Conservation (phyloP, 2,329 filamentous ascomycete genomes). For the Pseudocercospora musae region DNA sequence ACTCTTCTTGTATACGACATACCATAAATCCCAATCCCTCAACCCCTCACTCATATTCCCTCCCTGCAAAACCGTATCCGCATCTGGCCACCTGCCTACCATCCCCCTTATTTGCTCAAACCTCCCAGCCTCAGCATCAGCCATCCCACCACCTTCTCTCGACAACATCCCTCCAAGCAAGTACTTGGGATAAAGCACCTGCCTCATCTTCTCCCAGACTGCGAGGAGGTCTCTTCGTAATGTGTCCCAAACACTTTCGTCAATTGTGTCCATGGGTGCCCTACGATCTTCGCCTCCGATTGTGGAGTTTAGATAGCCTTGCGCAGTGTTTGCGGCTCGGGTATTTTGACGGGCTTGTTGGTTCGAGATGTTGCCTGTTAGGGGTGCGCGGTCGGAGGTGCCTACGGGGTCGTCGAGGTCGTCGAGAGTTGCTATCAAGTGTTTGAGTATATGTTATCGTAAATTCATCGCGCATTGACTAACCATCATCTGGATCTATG, state of each 20-base stretch:
- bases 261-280: slow-evolving; percentile 88
- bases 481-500: slow-evolving; percentile 53
- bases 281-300: slow-evolving; percentile 91
- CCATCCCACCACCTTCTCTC: slow-evolving; percentile 52
- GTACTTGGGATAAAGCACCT: slow-evolving; percentile 95
- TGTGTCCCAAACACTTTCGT: slow-evolving; percentile 97
- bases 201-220: slow-evolving; percentile 97
- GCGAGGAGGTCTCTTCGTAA: slow-evolving; percentile 84
- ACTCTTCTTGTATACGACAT: slow-evolving; percentile 25
- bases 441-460: background rate
- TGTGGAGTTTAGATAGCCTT: slow-evolving; percentile 80
- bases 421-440: slow-evolving; percentile 68
- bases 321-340: slow-evolving; percentile 59
- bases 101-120: slow-evolving; percentile 52
- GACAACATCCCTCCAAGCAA: slow-evolving; percentile 68
- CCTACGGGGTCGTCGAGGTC: slow-evolving; percentile 63
- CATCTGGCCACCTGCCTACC: slow-evolving; percentile 65
- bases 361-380: slow-evolving; percentile 72
- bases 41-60: slow-evolving; percentile 78
- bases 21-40: slow-evolving; percentile 95
- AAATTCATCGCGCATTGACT: too few species aligned
- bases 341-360: slow-evolving; percentile 53
- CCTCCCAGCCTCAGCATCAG: slow-evolving; percentile 52
- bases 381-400: slow-evolving; percentile 69
- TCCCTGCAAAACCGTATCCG: slow-evolving; percentile 62